Evolutionary conservation across 2,329 filamentous ascomycete species (phyloP), one percentile per base, ranked within the genome.

Genomic region (Diaporthe amygdali): DNA sequence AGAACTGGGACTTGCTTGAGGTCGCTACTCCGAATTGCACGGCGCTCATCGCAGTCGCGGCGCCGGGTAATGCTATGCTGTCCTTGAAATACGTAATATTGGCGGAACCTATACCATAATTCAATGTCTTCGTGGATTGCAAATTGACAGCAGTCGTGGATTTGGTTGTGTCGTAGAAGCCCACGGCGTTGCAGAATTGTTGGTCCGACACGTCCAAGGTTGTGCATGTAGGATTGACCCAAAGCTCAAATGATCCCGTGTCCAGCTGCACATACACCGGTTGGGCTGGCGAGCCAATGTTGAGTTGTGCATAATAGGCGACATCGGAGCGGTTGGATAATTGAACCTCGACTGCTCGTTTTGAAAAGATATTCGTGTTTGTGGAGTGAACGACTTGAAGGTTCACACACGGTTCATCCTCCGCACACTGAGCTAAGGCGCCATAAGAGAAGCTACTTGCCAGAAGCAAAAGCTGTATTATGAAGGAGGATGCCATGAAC

Each of bases 1-100:
- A 82, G 71, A 86, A 87, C 73, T 87, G 83, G 72, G 87, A 83
- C 17, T 78, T 72, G 7, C 83, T 84, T 15, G 78, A 75, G 47
- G 85, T 87, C n/a, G 91, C 91, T 46, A 92, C 87, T 72, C 91
- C 91, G 72, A 93, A 92, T 76, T 91, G 89, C 66, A 92, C 85
- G n/a, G 82, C 78, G 22, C 82, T 77, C 20, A 91, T 78, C 12
- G 84, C 82, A 2, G 83, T 75, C 12, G 79, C 73, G 44, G 81
- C 82, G 54, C 82, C 81, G 8, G 81, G 78, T 27, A 89, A 81
- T 12, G 78, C 75, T 61, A 89, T 82, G 64, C 78, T 79, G 78
- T 89, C 87, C 51, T 74, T 76, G 30, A 85, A 82, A 76, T 89
- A 89, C n/a, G 81, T 82, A 68, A 89, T 82, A 75, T 84, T 82